Base-by-base conservation (phyloP, 192 early-diverging fungal genomes). In the Kickxella alabastrina region DNA sequence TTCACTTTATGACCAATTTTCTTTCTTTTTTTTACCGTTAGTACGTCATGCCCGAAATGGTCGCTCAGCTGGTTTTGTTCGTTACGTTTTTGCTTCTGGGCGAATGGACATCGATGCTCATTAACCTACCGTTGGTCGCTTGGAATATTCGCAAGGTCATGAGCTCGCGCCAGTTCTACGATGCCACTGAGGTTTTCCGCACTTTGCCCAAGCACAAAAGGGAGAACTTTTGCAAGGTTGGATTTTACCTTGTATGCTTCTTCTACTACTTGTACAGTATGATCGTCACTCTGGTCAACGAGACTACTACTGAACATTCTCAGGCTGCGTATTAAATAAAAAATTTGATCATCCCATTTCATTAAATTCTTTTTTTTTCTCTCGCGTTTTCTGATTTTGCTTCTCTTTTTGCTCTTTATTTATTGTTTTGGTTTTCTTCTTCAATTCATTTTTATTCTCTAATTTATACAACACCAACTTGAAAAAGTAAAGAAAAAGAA, bases 151-250 rank as follows among this genome's bases (percentile, higher is more conserved):
- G 88, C 67, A 94, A 95, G 70, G 80, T 94, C 25, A 77, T 87
- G 18, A 83, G 85, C 61, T 83, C 85, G 54, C 84, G 85, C 54
- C 92, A 98, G 68, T 88, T 91, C 82, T 97, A 89, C 71, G 96
- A 99, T 72, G 90, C 96, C 10, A 99, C 96, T 43, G 94, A 96
- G 66, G 95, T 99, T 49, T 99, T 99, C 84, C 83, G 92, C 55
- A 95, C 93, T 12, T 63, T 99, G 36, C 79, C 84, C 29, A 72
- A 82, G 55, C 93, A 97, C 66, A 99, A 99, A 80, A 87, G 88
- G 75, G 96, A 99, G 72, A 88, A 87, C 75, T 97, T 97, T 64
- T 80, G 92, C 77, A 99, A 99, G 74, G 88, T 98, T 21, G 92
- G 84, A 23, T 98, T 98, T 52, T 98, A 95, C 56, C 82, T 98